phyloP scores from a whole-genome alignment of 345 rosid genomes.

The Citrus glauca region DNA sequence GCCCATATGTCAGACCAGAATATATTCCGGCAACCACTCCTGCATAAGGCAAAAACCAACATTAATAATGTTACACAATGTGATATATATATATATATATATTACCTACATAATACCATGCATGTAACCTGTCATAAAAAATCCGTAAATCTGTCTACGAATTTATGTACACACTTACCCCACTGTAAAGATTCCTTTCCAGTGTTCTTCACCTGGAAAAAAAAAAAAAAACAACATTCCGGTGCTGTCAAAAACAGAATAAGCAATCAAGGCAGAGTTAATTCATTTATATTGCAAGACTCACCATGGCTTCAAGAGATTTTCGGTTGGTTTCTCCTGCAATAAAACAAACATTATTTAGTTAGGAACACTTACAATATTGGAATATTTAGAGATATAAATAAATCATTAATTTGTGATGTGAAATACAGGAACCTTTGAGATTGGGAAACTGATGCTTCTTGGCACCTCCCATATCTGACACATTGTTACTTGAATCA shows the following conservation, averaged over 20 bases:
- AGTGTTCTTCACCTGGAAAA: conserved; percentile 67
- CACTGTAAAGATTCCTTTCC: conserved; percentile 90
- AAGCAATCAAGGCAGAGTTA: neutral
- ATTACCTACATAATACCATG: neutral
- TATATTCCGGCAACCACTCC: conserved; percentile 89
- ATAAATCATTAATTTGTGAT: neutral
- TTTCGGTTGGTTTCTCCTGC: conserved; percentile 72
- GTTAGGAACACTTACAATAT: neutral
- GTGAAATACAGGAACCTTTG: conserved; percentile 38
- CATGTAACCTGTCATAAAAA: neutral
- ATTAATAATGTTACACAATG: too few relatives aligned
- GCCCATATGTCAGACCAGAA: conserved; percentile 85
- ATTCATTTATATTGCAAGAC: conserved; percentile 3
- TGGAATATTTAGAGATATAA: neutral
- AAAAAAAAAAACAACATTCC: neutral
- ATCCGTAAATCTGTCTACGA: neutral
- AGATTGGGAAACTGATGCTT: conserved; percentile 59
- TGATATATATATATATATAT: too few relatives aligned
- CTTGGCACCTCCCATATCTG: conserved; percentile 39
- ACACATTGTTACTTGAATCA: conserved; percentile 37
- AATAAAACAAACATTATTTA: neutral
- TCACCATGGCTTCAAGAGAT: conserved; percentile 85
- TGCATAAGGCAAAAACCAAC: conserved; percentile 16
- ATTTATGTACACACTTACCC: conserved; percentile 47
- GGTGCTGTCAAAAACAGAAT: neutral